Conservation (phyloP, 352 stramenopile genomes). For the Phytophthora citrophthora region DNA sequence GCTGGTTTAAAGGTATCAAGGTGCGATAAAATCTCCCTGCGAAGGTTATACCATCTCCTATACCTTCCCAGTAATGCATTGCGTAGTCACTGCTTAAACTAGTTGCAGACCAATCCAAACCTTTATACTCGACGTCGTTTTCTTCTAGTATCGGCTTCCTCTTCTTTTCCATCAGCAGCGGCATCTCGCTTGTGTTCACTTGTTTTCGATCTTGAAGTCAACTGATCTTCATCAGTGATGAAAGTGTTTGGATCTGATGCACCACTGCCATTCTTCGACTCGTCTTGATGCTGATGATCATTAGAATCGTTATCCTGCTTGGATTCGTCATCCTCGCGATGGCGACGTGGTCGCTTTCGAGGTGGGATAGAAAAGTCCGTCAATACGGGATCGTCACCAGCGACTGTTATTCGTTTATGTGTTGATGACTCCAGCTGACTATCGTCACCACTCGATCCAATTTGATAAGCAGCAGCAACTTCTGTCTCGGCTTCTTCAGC, state of each 20-base stretch:
- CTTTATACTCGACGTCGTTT: slow-evolving; percentile 34
- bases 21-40: slow-evolving; percentile 9
- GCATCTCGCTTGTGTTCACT: slow-evolving; percentile 1
- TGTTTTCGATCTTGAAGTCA: background rate
- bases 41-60: slow-evolving; percentile 21
- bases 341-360: slow-evolving; percentile 23
- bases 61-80: slow-evolving; percentile 14
- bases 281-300: slow-evolving; percentile 13
- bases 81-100: background rate
- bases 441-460: slow-evolving; percentile 6
- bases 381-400: slow-evolving; percentile 7
- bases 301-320: background rate
- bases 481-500: background rate
- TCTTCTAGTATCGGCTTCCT: slow-evolving; percentile 43
- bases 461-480: slow-evolving; percentile 16
- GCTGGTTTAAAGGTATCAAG: slow-evolving; percentile 2
- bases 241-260: background rate
- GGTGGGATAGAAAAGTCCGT: background rate
- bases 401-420: slow-evolving; percentile 16
- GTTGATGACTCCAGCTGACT: slow-evolving; percentile 17
- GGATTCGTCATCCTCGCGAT: slow-evolving; percentile 5
- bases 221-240: slow-evolving; percentile 3
- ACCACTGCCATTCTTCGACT: slow-evolving; percentile 18
- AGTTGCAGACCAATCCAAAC: background rate
- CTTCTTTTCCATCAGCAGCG: background rate